These are phyloP conservation scores for Chlamydomonas sp. DNA, from an alignment of 139 green algal genomes.

Conservation along the genomic window DNA sequence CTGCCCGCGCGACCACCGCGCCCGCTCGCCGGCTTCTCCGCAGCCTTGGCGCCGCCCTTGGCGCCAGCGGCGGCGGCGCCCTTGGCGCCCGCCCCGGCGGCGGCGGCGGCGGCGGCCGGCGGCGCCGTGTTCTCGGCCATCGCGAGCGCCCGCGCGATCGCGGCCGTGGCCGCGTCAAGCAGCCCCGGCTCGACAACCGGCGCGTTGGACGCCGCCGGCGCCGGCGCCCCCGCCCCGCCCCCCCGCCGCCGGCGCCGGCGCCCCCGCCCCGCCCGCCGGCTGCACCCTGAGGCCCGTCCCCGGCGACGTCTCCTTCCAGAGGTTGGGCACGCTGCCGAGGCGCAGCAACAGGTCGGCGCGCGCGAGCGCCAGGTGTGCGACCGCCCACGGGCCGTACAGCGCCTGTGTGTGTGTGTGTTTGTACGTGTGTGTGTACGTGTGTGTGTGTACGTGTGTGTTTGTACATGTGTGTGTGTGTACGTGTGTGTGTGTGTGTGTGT, in stretches of 20 bases:
- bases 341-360: constrained; percentile 18
- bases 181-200: constrained; percentile 33
- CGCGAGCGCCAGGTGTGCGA: constrained; percentile 25
- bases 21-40: not conserved
- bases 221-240: no score
- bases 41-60: not conserved
- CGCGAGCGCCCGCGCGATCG: constrained; percentile 21
- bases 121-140: constrained; percentile 12
- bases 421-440: no score
- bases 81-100: constrained; percentile 1
- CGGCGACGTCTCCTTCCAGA: constrained; percentile 22
- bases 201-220: no score
- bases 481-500: no score
- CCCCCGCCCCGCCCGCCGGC: no score
- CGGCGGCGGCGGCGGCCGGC: not conserved
- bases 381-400: constrained; percentile 35
- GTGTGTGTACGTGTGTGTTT: no score
- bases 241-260: no score
- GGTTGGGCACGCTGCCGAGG: constrained; percentile 28
- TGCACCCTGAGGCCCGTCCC: constrained; percentile 7
- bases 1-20: not conserved
- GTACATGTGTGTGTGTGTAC: no score
- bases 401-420: no score
- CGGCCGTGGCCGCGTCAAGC: constrained; percentile 25
- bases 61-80: not conserved